Conservation (phyloP, 768 basidiomycete genomes). For the Lyophyllum decastes region DNA sequence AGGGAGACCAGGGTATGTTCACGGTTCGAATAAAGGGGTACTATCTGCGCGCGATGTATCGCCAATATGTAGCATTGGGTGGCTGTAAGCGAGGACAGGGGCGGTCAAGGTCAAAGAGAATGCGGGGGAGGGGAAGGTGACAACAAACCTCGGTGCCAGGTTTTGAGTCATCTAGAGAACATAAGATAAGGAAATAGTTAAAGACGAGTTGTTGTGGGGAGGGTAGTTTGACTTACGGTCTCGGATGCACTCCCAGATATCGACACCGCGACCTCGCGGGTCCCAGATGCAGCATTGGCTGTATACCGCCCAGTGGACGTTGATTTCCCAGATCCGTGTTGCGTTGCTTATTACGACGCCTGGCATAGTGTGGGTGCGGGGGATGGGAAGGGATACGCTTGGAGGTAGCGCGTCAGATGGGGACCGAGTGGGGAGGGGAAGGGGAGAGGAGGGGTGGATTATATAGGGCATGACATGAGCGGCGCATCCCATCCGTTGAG, state of each 20-base stretch:
- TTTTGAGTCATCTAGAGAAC: conserved; percentile 56
- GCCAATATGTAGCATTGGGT: conserved; percentile 48
- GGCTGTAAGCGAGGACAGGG: conserved; percentile 21
- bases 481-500: conserved; percentile 17
- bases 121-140: background rate
- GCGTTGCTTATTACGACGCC: conserved; percentile 60
- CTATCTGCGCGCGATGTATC: conserved; percentile 49
- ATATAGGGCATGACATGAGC: conserved; percentile 22
- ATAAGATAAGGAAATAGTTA: conserved; percentile 4
- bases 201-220: conserved; percentile 1
- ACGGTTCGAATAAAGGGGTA: background rate
- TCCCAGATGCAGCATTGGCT: conserved; percentile 78
- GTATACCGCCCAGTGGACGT: conserved; percentile 62
- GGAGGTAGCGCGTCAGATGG: background rate
- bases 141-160: conserved; percentile 45
- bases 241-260: conserved; percentile 75
- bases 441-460: conserved; percentile 9
- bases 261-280: conserved; percentile 62
- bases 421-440: background rate
- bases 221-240: conserved; percentile 50
- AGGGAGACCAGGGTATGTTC: conserved; percentile 11
- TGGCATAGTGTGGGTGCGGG: conserved; percentile 30
- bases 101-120: conserved; percentile 11
- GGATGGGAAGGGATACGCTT: conserved; percentile 6
- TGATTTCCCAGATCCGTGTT: conserved; percentile 71